phyloP scores from a whole-genome alignment of 495 filamentous ascomycete genomes.

The Massariosphaeria phaeospora region DNA sequence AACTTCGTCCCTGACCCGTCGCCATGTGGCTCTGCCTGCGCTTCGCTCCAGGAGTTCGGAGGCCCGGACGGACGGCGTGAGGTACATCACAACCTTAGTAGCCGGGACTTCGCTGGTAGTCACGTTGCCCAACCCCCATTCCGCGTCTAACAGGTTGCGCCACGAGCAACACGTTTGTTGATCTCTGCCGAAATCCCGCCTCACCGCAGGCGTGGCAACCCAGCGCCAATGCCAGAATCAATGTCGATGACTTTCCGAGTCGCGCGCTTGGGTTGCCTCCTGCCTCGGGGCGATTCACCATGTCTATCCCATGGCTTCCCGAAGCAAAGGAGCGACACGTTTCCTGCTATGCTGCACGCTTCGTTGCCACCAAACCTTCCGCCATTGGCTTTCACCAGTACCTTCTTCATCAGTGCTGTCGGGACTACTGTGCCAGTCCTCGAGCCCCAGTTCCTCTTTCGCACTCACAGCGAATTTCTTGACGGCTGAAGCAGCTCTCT shows the following conservation, averaged over 20 bases:
- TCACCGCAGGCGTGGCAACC: constrained; percentile 2
- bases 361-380: constrained; percentile 51
- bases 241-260: constrained; percentile 6
- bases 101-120: too few relatives aligned
- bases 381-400: constrained; percentile 19
- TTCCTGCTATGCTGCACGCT: constrained; percentile 71
- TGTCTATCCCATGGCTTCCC: constrained; percentile 52
- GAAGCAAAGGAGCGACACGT: constrained; percentile 79
- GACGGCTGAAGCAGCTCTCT: constrained; percentile 44
- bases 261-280: constrained; percentile 7
- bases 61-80: too few relatives aligned
- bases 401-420: constrained; percentile 8
- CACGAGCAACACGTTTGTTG: constrained; percentile 19
- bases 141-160: constrained; percentile 19
- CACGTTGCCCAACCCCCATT: constrained; percentile 31
- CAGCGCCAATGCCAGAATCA: constrained; percentile 6
- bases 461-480: constrained; percentile 51
- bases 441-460: constrained; percentile 52
- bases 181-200: constrained; percentile 17
- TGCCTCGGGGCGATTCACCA: neutral
- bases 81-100: too few relatives aligned
- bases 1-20: constrained; percentile 18
- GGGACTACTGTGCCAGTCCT: constrained; percentile 45
- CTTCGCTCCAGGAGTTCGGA: constrained; percentile 19
- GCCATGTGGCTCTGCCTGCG: constrained; percentile 11